phyloP scores from a whole-genome alignment of 2,329 filamentous ascomycete genomes.

The Truncatella angustata region DNA sequence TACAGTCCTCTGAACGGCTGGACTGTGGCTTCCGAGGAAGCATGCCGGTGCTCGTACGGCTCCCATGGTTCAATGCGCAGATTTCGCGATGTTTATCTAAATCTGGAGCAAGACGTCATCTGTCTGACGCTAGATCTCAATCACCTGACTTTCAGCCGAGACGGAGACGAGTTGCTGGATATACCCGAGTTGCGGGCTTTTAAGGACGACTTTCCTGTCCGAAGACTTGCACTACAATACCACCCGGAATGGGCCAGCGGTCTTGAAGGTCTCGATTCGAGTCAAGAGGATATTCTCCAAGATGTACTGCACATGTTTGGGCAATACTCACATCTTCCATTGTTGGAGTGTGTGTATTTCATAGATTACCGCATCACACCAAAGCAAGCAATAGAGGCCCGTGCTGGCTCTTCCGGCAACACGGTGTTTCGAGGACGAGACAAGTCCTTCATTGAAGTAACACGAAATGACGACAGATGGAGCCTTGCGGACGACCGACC shows the following conservation, averaged over 20 bases:
- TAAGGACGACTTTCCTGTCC: not conserved
- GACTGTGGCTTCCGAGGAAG: not conserved
- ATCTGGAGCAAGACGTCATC: conserved; percentile 7
- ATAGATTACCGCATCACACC: conserved; percentile 7
- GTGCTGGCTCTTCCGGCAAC: not conserved
- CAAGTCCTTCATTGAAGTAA: conserved; percentile 1
- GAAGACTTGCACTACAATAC: not conserved
- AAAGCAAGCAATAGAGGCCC: not conserved
- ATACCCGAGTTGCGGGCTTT: conserved; percentile 2
- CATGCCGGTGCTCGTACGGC: conserved; percentile 1
- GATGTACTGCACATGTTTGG: not conserved
- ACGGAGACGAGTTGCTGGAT: conserved; percentile 3
- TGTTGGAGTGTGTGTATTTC: conserved; percentile 4
- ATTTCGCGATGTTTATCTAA: not conserved
- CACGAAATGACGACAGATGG: not conserved
- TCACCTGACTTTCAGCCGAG: not conserved
- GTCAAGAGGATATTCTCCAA: not conserved
- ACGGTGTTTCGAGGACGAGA: not conserved
- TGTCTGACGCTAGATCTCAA: not conserved
- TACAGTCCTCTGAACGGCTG: not conserved
- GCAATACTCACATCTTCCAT: not conserved
- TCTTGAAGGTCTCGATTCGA: not conserved
- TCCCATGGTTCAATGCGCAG: not conserved
- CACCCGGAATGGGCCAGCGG: conserved; percentile 1
- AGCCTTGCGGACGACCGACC: not conserved